Conservation (phyloP, 2,329 filamentous ascomycete species). For the Sodiomyces alkalinus region DNA sequence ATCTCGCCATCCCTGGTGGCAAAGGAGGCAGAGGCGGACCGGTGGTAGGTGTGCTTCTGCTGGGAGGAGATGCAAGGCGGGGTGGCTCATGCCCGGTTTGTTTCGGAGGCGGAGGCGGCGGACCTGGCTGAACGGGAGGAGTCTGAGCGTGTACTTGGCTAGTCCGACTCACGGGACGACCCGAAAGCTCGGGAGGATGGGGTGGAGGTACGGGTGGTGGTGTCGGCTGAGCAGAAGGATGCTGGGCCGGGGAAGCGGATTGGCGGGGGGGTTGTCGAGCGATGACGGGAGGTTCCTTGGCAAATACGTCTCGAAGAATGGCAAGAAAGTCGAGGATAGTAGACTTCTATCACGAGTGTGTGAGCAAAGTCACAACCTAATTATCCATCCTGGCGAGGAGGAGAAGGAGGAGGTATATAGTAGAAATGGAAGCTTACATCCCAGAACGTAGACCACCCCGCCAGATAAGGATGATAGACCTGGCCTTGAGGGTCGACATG, state of each 20-base stretch:
- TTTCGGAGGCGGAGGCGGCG: constrained; percentile 42
- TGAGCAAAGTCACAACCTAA: no score
- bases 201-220: constrained; percentile 55
- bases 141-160: constrained; percentile 16
- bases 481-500: constrained; percentile 88
- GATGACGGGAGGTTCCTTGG: constrained; percentile 86
- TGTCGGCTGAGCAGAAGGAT: constrained; percentile 18
- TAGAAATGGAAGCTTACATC: constrained; percentile 47
- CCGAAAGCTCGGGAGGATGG: constrained; percentile 47
- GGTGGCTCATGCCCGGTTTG: constrained; percentile 19
- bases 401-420: not conserved
- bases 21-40: constrained; percentile 16
- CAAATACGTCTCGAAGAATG: constrained; percentile 74
- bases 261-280: constrained; percentile 45
- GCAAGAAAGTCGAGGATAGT: constrained; percentile 69
- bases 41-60: constrained; percentile 5
- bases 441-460: constrained; percentile 78
- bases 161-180: constrained; percentile 19
- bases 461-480: constrained; percentile 90
- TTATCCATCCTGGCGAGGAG: no score
- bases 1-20: constrained; percentile 7
- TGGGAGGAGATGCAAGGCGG: constrained; percentile 12
- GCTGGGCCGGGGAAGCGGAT: constrained; percentile 18
- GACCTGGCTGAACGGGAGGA: constrained; percentile 17
- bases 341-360: constrained; percentile 47